These are phyloP conservation scores for Coprinellus micaceus DNA, from an alignment of 768 basidiomycete genomes.

Conservation along the genomic window DNA sequence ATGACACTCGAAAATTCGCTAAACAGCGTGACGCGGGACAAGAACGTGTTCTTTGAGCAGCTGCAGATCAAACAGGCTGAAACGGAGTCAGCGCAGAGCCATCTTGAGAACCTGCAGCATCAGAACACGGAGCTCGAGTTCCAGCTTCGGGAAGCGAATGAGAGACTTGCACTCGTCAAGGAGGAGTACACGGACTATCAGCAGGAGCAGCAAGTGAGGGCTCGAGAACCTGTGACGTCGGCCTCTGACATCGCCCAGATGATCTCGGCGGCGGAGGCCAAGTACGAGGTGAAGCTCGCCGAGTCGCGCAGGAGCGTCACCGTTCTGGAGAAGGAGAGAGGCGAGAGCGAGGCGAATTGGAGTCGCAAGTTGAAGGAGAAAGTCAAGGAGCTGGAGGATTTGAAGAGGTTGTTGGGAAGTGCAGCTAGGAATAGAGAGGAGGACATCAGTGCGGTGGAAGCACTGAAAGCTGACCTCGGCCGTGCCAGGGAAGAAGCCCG, in stretches of 20 bases:
- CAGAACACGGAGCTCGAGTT: slow-evolving; percentile 84
- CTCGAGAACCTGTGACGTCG: slow-evolving; percentile 42
- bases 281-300: slow-evolving; percentile 70
- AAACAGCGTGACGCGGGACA: slow-evolving; percentile 67
- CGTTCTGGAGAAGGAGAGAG: slow-evolving; percentile 75
- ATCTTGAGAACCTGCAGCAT: slow-evolving; percentile 69
- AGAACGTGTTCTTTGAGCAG: slow-evolving; percentile 79
- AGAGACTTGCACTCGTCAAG: slow-evolving; percentile 64
- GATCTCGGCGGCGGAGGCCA: slow-evolving; percentile 68
- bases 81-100: slow-evolving; percentile 75
- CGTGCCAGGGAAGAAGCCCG: slow-evolving; percentile 46
- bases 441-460: slow-evolving; percentile 52
- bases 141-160: slow-evolving; percentile 77
- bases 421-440: slow-evolving; percentile 58
- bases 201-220: slow-evolving; percentile 50
- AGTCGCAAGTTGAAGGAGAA: slow-evolving; percentile 79
- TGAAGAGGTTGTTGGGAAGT: slow-evolving; percentile 56
- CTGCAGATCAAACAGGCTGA: slow-evolving; percentile 88
- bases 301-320: slow-evolving; percentile 66
- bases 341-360: slow-evolving; percentile 87
- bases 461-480: slow-evolving; percentile 53
- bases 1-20: slow-evolving; percentile 66
- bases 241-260: slow-evolving; percentile 70
- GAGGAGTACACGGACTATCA: slow-evolving; percentile 68
- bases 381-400: slow-evolving; percentile 68